Base-by-base conservation (phyloP, 768 basidiomycete species). In the Psilocybe tampanensis region DNA sequence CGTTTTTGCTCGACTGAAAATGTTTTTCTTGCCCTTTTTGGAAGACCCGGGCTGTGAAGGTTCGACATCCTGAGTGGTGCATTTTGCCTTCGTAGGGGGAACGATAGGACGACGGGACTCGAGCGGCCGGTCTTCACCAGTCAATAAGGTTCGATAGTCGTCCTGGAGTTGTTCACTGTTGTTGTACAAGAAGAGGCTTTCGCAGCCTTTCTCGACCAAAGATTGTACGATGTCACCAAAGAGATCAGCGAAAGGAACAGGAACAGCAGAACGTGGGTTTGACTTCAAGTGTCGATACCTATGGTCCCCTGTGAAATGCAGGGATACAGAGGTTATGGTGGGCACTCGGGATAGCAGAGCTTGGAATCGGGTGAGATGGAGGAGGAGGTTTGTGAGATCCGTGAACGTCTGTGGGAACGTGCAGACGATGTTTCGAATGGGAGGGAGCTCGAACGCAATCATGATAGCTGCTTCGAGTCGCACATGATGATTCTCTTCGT, bases 321-420 rank as follows among this genome's bases (percentile, higher is more conserved):
- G 11, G 23, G 29, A 22, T 4, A 58, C 15, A n/a, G 44, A 48
- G 2, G 29, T 22, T 6, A 58, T 22, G 3, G 8, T 5, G 12
- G 23, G 8, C 23, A 58, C 22, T 1, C 57, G 45, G 5, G 15
- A 21, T n/a, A 58, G 2, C 2, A 58, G 32, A 18, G 21, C 19
- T 7, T 11, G 17, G 5, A 58, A 36, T 24, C 57, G 57, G 8
- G 19, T 45, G 8, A 58, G 41, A 23, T 58, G 52, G 17, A 26
- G 47, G 15, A 44, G 22, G n/a, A 58, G 44, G 17, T 34, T 24
- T 3, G 36, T 7, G 5, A 44, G 23, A 32, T 58, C 57, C 15
- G 52, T 32, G 21, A 53, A 58, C 6, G 45, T 47, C 24, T 58
- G 57, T 2, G 57, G 52, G 34, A 58, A 54, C 3, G 52, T 54